These are phyloP conservation scores for Apophysomyces trapeziformis DNA, from an alignment of 371 early-diverging fungal genomes.

Conservation along the genomic window DNA sequence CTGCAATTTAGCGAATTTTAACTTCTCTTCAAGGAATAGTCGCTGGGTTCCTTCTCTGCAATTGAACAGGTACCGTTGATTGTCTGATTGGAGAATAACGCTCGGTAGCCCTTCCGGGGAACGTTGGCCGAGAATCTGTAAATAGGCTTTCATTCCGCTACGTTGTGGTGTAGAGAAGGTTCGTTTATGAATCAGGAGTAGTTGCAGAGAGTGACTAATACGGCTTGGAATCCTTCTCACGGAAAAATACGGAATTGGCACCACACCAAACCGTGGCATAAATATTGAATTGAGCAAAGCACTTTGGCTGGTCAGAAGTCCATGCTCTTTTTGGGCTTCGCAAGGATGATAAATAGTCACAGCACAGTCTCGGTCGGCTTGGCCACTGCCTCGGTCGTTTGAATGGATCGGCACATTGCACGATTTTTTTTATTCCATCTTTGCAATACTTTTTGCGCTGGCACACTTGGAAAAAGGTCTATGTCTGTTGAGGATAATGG, in stretches of 20 bases:
- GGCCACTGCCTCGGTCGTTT: too few relatives aligned
- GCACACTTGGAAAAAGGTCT: too few relatives aligned
- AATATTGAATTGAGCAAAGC: not conserved
- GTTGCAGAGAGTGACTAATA: not conserved
- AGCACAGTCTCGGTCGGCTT: too few relatives aligned
- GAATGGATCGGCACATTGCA: too few relatives aligned
- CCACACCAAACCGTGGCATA: slow-evolving; percentile 4
- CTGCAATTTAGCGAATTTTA: slow-evolving; percentile 68
- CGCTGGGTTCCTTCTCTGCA: slow-evolving; percentile 95
- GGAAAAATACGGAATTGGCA: not conserved
- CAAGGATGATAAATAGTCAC: too few relatives aligned
- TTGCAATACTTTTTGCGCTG: too few relatives aligned
- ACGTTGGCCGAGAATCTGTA: slow-evolving; percentile 78
- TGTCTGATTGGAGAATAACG: slow-evolving; percentile 79
- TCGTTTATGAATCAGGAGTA: not conserved
- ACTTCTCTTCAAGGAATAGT: slow-evolving; percentile 76
- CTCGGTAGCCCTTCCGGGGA: slow-evolving; percentile 75
- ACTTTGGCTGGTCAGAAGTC: too few relatives aligned
- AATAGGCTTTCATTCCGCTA: slow-evolving; percentile 74
- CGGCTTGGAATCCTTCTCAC: not conserved
- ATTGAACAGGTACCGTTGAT: slow-evolving; percentile 90
- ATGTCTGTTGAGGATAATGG: too few relatives aligned
- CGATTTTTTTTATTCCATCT: too few relatives aligned
- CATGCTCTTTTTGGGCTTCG: too few relatives aligned
- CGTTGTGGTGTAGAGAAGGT: slow-evolving; percentile 13